Evolutionary conservation across 2,329 filamentous ascomycete genomes (phyloP), one percentile per base, ranked within the genome.

Genomic region (Knoxdaviesia capensis): DNA sequence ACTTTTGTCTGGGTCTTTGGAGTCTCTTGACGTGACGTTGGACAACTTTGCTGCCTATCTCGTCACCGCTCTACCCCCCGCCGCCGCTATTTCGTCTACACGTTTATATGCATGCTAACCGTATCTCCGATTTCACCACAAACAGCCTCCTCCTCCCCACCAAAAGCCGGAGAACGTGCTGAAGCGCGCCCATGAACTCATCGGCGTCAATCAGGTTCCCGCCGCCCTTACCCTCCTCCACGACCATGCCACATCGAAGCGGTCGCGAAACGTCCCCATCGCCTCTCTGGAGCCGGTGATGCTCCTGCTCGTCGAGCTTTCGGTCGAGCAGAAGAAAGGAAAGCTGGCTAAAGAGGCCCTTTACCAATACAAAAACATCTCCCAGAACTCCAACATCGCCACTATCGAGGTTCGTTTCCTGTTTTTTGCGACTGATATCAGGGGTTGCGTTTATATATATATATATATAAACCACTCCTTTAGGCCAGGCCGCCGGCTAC

Each of bases 341-440:
- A 98, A 98, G 65, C 74, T 90, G 47, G 90, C 88, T 61, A 98
- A 98, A 72, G 90, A 98, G 66, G 90, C 90, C 47, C 73, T 98
- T 40, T 98, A 96, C 62, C 90, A 94, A 62, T 98, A 98, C 74
- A 98, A 98, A 73, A 98, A 98, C 63, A 96, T 94, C 52, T 88
- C 87, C 43, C 90, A 98, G 63, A 98, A 98, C 67, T 94, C 88
- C 53, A 96, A 96, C 59, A 86, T 98, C 51, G 86, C 77, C 53
- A 98, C 90, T 47, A 98, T 98, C 59, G 90, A 96, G 76, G 81
- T 85, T 65, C 37, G 59, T 54, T 43, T 29, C 41, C 31, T 39
- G 30, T 8, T 10, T 41, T 7, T 33, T 29, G 20, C 2, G 20
- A 20, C 20, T 20, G 20, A 20, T 20, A 20, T 2, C 20, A 20